A percentile compares a stretch with the other conserved stretches of the same genome.
These are phyloP conservation scores for Neoascochyta sp. DNA, from an alignment of 2,329 filamentous ascomycete genomes.

Conservation along the genomic window DNA sequence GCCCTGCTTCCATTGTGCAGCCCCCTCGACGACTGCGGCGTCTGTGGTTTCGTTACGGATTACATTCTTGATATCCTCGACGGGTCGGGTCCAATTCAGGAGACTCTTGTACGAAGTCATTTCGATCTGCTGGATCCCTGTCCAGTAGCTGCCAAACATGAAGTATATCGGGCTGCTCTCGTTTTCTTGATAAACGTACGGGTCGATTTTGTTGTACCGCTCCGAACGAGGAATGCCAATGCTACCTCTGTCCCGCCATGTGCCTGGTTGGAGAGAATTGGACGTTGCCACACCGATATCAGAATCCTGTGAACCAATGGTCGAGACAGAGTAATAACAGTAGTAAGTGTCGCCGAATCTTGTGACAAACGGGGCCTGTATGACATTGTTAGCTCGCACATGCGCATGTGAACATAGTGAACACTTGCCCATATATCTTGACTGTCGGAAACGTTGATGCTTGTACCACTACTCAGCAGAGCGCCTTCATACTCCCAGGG, in stretches of 20 bases:
- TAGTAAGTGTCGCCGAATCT: conserved; percentile 56
- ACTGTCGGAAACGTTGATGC: conserved; percentile 40
- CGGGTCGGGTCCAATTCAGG: conserved; percentile 5
- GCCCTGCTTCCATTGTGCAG: conserved; percentile 49
- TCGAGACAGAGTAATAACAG: conserved; percentile 59
- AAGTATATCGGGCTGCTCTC: conserved; percentile 39
- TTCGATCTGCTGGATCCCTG: conserved; percentile 58
- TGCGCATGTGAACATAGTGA: too few species aligned
- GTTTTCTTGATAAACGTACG: conserved; percentile 40
- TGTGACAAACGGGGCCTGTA: conserved; percentile 59
- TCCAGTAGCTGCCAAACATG: conserved; percentile 66
- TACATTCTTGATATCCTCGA: conserved; percentile 12
- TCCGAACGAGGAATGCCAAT: conserved; percentile 40
- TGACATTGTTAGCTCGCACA: too few species aligned
- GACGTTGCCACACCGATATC: conserved; percentile 58
- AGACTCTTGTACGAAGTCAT: conserved; percentile 31
- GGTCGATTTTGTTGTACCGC: conserved; percentile 49
- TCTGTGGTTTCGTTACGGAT: conserved; percentile 15
- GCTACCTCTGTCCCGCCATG: conserved; percentile 58
- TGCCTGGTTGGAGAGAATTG: conserved; percentile 47
- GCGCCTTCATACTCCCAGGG: conserved; percentile 48
- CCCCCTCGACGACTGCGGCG: conserved; percentile 46
- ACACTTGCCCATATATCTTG: conserved; percentile 47
- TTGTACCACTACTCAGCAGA: conserved; percentile 42
- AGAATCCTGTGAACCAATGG: conserved; percentile 56